Conservation (phyloP, 768 basidiomycete species). For the Russula sp. region DNA sequence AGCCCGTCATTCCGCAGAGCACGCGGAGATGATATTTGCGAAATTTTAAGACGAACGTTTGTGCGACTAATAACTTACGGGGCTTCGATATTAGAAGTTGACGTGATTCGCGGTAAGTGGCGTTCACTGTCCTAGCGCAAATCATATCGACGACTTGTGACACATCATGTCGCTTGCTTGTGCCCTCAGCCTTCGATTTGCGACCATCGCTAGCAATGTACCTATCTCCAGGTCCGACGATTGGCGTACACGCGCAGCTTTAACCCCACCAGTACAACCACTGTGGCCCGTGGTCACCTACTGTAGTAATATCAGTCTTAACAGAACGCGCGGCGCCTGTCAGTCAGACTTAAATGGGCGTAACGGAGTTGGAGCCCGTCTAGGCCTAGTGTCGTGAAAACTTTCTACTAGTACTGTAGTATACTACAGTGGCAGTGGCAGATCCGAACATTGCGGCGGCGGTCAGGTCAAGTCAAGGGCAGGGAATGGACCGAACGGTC, state of each 20-base stretch:
- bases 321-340: too few species aligned
- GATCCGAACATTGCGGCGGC: constrained; percentile 15
- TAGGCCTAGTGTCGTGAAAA: too few species aligned
- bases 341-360: neutral
- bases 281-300: neutral
- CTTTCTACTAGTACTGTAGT: too few species aligned
- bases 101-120: neutral
- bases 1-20: neutral
- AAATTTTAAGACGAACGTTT: too few species aligned
- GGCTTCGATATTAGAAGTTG: neutral
- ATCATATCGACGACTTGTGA: neutral
- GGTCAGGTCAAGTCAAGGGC: neutral
- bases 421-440: neutral
- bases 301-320: neutral
- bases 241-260: neutral
- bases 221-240: neutral
- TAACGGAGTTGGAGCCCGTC: neutral
- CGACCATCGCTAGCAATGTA: neutral
- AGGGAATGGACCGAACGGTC: neutral
- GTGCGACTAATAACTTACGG: neutral
- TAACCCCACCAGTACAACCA: neutral
- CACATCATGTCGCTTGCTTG: neutral
- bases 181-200: neutral
- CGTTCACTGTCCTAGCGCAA: neutral
- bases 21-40: too few species aligned